Conservation (phyloP, 768 basidiomycete genomes). For the Gyrodon lividus region DNA sequence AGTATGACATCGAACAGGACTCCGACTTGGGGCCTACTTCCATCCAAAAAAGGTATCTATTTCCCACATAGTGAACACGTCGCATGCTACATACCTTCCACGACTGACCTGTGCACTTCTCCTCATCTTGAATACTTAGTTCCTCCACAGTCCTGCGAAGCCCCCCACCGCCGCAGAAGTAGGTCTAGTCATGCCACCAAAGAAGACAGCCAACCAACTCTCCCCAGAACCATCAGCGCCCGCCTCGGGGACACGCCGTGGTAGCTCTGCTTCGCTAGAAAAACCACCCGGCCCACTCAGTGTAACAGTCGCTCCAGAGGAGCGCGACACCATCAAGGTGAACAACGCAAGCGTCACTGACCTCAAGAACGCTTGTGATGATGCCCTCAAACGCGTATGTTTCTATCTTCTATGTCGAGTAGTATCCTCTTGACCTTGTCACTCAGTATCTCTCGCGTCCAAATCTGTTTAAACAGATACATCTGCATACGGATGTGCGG, state of each 20-base stretch:
- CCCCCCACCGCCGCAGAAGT: not conserved
- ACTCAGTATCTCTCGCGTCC: conserved; percentile 77
- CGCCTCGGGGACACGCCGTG: conserved; percentile 22
- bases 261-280: conserved; percentile 28
- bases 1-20: too few species aligned
- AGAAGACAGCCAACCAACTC: conserved; percentile 15
- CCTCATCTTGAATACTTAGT: not conserved
- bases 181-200: conserved; percentile 18
- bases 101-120: not conserved
- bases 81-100: not conserved
- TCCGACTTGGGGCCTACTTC: too few species aligned
- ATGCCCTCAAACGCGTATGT: conserved; percentile 84
- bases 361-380: conserved; percentile 77
- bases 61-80: conserved; percentile 30
- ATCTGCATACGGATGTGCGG: conserved; percentile 86
- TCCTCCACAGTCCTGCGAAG: not conserved
- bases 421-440: not conserved
- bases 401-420: not conserved
- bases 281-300: conserved; percentile 57
- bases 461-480: conserved; percentile 80
- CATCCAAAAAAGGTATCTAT: conserved; percentile 1
- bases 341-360: conserved; percentile 58
- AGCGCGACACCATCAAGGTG: conserved; percentile 58
- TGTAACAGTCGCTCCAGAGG: conserved; percentile 40
- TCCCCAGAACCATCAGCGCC: conserved; percentile 12